Conservation (phyloP, 192 early-diverging fungal genomes). For the Coemansia sp. region DNA sequence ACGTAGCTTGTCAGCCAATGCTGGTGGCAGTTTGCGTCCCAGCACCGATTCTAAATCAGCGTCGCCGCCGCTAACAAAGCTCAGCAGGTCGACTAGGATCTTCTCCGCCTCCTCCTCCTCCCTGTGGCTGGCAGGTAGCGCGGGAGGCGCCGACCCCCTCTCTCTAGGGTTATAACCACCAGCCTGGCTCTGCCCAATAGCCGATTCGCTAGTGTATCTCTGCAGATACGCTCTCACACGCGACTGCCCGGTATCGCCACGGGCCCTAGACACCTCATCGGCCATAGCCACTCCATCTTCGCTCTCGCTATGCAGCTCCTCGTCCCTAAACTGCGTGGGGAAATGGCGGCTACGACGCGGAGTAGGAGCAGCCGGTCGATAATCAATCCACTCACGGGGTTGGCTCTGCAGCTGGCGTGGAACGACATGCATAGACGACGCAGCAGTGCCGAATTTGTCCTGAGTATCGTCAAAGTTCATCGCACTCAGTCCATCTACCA, state of each 20-base stretch:
- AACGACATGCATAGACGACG: background rate
- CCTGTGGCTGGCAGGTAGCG: background rate
- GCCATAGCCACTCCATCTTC: background rate
- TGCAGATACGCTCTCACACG: slow-evolving; percentile 19
- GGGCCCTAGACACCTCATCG: background rate
- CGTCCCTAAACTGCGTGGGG: slow-evolving; percentile 6
- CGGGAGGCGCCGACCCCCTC: background rate
- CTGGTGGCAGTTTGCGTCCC: slow-evolving; percentile 11
- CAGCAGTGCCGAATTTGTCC: background rate
- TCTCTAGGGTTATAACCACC: background rate
- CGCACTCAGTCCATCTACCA: background rate
- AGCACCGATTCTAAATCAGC: background rate
- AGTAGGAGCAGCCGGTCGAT: slow-evolving; percentile 37
- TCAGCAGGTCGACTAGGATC: background rate
- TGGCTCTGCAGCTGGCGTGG: slow-evolving; percentile 9
- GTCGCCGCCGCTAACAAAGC: background rate
- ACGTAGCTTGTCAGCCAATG: slow-evolving; percentile 34
- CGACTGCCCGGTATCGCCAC: slow-evolving; percentile 4
- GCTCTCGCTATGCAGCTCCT: background rate
- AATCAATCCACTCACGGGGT: slow-evolving; percentile 5
- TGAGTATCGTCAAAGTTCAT: background rate
- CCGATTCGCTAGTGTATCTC: slow-evolving; percentile 21
- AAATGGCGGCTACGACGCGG: slow-evolving; percentile 29
- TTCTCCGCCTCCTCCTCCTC: background rate
- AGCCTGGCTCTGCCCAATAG: background rate